Conservation (phyloP, 2,329 filamentous ascomycete genomes). For the Colletotrichum filicis region DNA sequence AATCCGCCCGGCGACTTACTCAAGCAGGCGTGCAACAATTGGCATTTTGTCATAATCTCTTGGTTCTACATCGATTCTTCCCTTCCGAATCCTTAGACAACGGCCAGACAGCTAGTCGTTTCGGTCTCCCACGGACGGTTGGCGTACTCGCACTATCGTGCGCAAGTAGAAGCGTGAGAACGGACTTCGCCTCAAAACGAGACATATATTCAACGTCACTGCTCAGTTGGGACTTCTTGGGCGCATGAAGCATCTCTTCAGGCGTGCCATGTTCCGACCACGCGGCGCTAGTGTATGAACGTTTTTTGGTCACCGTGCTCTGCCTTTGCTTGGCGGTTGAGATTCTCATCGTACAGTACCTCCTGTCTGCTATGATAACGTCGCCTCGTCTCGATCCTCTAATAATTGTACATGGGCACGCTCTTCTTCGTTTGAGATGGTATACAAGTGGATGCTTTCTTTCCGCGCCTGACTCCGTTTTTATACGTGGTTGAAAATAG, state of each 20-base stretch:
- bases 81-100: background rate
- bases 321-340: slow-evolving; percentile 12
- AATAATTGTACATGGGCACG: slow-evolving; percentile 27
- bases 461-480: slow-evolving; percentile 31
- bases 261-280: slow-evolving; percentile 9
- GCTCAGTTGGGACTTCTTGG: background rate
- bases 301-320: background rate
- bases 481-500: slow-evolving; percentile 11
- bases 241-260: background rate
- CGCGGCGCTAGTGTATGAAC: slow-evolving; percentile 17
- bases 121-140: slow-evolving; percentile 11
- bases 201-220: slow-evolving; percentile 11
- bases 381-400: background rate
- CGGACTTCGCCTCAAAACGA: slow-evolving; percentile 18
- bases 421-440: slow-evolving; percentile 22
- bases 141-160: background rate
- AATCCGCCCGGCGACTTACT: background rate
- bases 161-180: slow-evolving; percentile 1
- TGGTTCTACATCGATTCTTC: background rate
- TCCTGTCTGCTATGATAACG: slow-evolving; percentile 7
- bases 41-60: background rate
- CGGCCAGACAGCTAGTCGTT: slow-evolving; percentile 11
- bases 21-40: background rate
- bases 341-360: slow-evolving; percentile 31
- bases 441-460: slow-evolving; percentile 27